Conservation (phyloP, 768 basidiomycete genomes). For the Boletus edulis region DNA sequence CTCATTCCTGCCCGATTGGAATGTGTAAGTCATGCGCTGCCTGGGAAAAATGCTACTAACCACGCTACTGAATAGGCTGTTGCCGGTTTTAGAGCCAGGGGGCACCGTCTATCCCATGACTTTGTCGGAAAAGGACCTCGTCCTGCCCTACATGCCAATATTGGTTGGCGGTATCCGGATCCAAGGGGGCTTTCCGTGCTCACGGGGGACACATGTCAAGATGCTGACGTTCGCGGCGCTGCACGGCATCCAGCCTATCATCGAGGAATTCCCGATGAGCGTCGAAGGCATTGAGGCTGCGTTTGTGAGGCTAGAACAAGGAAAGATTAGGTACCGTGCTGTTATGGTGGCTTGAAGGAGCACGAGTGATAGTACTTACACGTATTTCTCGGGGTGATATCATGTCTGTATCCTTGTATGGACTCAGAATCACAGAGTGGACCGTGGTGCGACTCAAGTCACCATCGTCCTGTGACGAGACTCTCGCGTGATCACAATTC, state of each 20-base stretch:
- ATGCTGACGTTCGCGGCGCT: slow-evolving; percentile 37
- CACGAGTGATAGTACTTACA: no score
- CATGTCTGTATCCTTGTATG: no score
- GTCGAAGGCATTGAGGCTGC: slow-evolving; percentile 31
- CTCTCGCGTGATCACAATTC: no score
- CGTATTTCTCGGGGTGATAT: no score
- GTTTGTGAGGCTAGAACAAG: slow-evolving; percentile 21
- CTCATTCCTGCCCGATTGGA: slow-evolving; percentile 28
- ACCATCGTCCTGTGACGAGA: no score
- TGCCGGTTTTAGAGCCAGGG: slow-evolving; percentile 24
- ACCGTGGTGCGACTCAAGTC: no score
- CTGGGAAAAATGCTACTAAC: background rate
- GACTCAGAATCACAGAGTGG: no score
- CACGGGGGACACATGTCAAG: slow-evolving; percentile 27
- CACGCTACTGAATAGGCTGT: slow-evolving; percentile 12
- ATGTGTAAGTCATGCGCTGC: slow-evolving; percentile 19
- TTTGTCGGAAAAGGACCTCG: slow-evolving; percentile 18
- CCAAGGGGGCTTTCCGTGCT: slow-evolving; percentile 23
- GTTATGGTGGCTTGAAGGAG: slow-evolving; percentile 18
- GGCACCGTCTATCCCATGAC: slow-evolving; percentile 28
- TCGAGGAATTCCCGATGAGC: slow-evolving; percentile 33
- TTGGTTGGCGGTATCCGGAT: slow-evolving; percentile 17
- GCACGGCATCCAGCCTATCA: slow-evolving; percentile 28
- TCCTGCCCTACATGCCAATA: slow-evolving; percentile 19
- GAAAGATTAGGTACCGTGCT: slow-evolving; percentile 33